Evolutionary conservation across 768 basidiomycete genomes (phyloP), one percentile per base, ranked within the genome.

Genomic region (Baorangia bicolor): DNA sequence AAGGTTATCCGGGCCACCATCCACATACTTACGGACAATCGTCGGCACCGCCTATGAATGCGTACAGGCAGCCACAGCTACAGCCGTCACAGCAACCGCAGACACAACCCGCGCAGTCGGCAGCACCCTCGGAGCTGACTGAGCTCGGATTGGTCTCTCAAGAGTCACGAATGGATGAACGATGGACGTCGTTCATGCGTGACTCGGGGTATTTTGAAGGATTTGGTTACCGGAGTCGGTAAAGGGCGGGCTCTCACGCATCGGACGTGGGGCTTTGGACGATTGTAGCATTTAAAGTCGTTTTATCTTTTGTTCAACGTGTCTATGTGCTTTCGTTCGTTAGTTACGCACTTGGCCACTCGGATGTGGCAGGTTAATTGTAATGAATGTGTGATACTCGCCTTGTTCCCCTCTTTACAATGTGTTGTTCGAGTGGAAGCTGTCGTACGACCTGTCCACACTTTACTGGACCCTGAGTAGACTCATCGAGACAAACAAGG

Each of bases 131-230:
- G 18, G 83, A 84, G 49, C 70, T 88, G 18, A 79, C 82, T 0
- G 78, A 83, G 51, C 75, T 88, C 4, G 87, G 87, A 8, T 71
- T 88, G 25, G 83, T 83, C 5, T 73, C 84, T 11, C 73, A 81
- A 23, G 79, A 79, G 55, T 81, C 81, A 41, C 71, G 81, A 35
- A 62, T 85, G 37, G 81, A 82, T 48, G 81, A 82, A 62, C 72
- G 81, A 23, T 86, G 84, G 84, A 78, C 78, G 51, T 79, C 78
- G 28, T 85, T 86, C 62, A 82, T 86, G 81, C 78, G 80, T 23
- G 79, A 84, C 51, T 81, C 79, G 9, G 80, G 82, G 3, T 73
- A 76, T 57, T 65, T 79, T 31, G 76, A 75, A 55, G 69, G 68
- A 14, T 70, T 69, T 33, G 69, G 67, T 7, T 71, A 65, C 47